phyloP scores from a whole-genome alignment of 164 flowering plant genomes.

The Platanus orientalis region DNA sequence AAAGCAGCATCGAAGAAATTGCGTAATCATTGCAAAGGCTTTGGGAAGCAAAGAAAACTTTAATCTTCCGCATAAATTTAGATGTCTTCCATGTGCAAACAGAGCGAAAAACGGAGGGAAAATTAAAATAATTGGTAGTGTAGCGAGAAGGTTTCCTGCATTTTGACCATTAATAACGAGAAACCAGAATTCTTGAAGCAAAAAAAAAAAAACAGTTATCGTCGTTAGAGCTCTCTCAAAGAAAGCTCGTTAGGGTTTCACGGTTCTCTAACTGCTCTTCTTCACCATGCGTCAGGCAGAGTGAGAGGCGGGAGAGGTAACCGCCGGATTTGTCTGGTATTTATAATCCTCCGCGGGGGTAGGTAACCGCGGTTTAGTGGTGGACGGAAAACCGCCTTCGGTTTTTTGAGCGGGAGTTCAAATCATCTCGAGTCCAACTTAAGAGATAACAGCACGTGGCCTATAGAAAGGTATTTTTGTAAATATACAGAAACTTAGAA shows the following conservation, averaged over 20 bases:
- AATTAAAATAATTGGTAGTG: background rate
- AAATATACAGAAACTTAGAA: no score
- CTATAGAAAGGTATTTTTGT: no score
- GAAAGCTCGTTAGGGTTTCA: background rate
- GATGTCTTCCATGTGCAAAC: slow-evolving; percentile 3
- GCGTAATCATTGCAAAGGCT: slow-evolving; percentile 7
- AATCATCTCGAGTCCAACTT: no score
- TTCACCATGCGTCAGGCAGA: background rate
- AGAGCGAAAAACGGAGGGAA: slow-evolving; percentile 5
- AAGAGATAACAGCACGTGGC: no score
- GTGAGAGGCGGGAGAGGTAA: no score
- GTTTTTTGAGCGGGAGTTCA: no score
- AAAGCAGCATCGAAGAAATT: background rate
- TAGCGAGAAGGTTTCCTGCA: background rate
- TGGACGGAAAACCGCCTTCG: no score
- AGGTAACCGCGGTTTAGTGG: no score
- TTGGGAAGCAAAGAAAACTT: slow-evolving; percentile 3
- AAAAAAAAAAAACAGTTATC: background rate
- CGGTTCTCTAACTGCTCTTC: background rate
- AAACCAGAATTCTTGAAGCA: background rate
- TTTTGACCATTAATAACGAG: slow-evolving; percentile 9
- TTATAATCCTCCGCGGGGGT: no score
- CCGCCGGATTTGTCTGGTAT: no score
- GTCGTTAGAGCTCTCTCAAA: background rate
- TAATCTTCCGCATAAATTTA: no score